phyloP scores from a whole-genome alignment of 1,284 basidiomycete genomes.

The Schizopora paradoxa region DNA sequence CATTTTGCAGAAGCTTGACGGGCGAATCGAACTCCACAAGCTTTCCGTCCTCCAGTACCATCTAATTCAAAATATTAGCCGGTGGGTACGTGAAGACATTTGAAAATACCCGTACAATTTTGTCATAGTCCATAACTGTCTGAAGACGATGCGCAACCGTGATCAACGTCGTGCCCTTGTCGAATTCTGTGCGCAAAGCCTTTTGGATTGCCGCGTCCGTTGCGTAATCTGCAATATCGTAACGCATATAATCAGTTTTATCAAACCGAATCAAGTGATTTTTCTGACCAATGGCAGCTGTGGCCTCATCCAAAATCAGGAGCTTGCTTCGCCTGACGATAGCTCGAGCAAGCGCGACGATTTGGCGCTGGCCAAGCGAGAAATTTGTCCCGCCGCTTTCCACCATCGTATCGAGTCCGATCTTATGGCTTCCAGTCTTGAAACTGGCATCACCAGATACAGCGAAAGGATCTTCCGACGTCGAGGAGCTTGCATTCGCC shows the following conservation, averaged over 20 bases:
- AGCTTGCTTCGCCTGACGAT: conserved; percentile 3
- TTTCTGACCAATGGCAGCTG: conserved; percentile 20
- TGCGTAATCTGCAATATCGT: conserved; percentile 18
- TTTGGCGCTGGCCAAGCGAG: conserved; percentile 66
- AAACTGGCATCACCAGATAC: conserved; percentile 30
- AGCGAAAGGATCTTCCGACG: conserved; percentile 31
- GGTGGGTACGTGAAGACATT: conserved; percentile 2
- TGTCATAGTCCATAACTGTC: conserved; percentile 61
- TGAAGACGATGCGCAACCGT: conserved; percentile 67
- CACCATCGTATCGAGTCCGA: conserved; percentile 33
- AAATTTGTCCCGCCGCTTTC: conserved; percentile 59
- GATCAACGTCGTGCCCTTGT: conserved; percentile 51
- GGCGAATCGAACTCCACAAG: conserved; percentile 56
- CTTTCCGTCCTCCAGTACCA: conserved; percentile 36
- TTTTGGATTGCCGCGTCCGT: conserved; percentile 46
- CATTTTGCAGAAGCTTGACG: conserved; percentile 47
- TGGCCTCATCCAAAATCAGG: conserved; percentile 16
- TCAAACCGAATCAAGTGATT: neutral
- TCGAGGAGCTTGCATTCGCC: conserved; percentile 37
- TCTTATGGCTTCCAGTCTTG: conserved; percentile 19
- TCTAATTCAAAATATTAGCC: conserved; percentile 21
- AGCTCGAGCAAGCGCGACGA: conserved; percentile 1
- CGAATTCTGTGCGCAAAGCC: conserved; percentile 49
- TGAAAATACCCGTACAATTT: conserved; percentile 23
- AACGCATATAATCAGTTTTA: neutral